phyloP scores from a whole-genome alignment of 352 stramenopile genomes.

The Phytopythium ostracodes region DNA sequence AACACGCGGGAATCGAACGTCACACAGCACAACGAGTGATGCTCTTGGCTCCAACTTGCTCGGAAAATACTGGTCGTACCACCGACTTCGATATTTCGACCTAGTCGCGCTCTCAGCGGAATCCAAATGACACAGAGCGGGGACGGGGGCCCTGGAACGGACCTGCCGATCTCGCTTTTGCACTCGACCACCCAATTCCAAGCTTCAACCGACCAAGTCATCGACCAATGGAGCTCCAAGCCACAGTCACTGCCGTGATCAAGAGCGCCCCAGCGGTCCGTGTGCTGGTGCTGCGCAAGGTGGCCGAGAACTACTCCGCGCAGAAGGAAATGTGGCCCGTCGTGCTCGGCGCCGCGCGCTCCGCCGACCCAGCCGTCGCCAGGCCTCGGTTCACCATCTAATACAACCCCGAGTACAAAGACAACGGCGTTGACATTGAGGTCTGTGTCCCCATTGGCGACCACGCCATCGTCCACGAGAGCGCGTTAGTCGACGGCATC shows the following conservation, averaged over 20 bases:
- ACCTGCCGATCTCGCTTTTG: not conserved
- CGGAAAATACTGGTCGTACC: too few relatives aligned
- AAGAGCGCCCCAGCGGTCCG: slow-evolving; percentile 16
- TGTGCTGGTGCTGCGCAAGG: slow-evolving; percentile 23
- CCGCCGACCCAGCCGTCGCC: slow-evolving; percentile 14
- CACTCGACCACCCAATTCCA: not conserved
- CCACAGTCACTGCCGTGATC: slow-evolving; percentile 3
- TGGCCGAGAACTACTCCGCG: slow-evolving; percentile 29
- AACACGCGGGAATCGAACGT: too few relatives aligned
- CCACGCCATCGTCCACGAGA: slow-evolving; percentile 3
- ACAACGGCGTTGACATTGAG: slow-evolving; percentile 46
- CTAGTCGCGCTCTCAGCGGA: too few relatives aligned
- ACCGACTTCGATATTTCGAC: too few relatives aligned
- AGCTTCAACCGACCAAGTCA: not conserved
- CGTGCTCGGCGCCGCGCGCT: slow-evolving; percentile 16
- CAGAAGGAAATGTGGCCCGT: slow-evolving; percentile 30
- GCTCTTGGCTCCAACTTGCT: too few relatives aligned
- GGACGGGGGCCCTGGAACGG: too few relatives aligned
- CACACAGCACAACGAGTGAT: too few relatives aligned
- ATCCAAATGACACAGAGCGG: too few relatives aligned
- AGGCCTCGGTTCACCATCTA: slow-evolving; percentile 38
- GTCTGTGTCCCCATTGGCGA: slow-evolving; percentile 37
- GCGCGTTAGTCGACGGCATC: slow-evolving; percentile 16
- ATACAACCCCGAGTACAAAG: slow-evolving; percentile 29
- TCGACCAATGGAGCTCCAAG: not conserved